These are phyloP conservation scores for Hypoxylon fragiforme DNA, from an alignment of 495 filamentous ascomycete genomes.

Conservation along the genomic window DNA sequence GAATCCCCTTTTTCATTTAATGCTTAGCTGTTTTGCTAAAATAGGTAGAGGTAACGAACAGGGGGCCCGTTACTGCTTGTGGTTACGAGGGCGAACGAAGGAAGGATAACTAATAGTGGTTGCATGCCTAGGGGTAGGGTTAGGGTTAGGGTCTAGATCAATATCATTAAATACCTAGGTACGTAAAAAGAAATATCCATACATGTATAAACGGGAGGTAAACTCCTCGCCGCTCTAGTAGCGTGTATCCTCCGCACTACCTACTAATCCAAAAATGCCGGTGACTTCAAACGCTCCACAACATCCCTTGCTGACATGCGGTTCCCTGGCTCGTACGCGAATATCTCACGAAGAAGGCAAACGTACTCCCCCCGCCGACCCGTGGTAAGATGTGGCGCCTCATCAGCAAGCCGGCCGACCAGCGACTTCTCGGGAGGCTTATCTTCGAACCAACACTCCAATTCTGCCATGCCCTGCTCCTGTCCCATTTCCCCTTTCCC, in stretches of 20 bases:
- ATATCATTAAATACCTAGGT: no score
- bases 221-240: background rate
- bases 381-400: background rate
- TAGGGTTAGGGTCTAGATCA: no score
- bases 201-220: no score
- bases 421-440: slow-evolving; percentile 1
- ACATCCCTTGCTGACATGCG: background rate
- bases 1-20: no score
- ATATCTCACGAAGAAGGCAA: background rate
- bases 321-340: background rate
- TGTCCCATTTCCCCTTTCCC: no score
- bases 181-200: no score
- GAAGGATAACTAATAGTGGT: no score
- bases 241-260: background rate
- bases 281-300: background rate
- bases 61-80: no score
- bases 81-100: no score
- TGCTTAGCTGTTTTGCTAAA: no score
- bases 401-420: background rate
- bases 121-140: no score
- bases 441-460: background rate
- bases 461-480: background rate
- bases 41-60: no score
- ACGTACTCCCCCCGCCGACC: background rate
- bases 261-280: background rate